Conservation (phyloP, 805 yeast species). For the Candida yuanshanica region DNA sequence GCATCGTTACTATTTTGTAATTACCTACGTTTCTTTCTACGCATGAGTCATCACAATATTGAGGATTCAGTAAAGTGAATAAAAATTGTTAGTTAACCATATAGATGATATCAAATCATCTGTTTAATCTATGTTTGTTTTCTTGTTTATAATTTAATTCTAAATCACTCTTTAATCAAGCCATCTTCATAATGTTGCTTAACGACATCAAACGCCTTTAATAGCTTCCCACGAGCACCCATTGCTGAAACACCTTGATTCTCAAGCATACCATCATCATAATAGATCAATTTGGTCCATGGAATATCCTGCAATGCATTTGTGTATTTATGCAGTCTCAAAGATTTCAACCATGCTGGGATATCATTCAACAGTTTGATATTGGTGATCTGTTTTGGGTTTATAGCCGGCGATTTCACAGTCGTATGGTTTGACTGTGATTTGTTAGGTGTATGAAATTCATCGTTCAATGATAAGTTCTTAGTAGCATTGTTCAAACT, state of each 20-base stretch:
- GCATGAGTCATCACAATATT: not conserved
- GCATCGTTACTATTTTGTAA: not conserved
- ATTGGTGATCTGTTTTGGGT: slow-evolving; percentile 46
- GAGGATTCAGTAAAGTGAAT: not conserved
- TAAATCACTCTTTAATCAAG: slow-evolving; percentile 25
- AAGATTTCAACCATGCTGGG: slow-evolving; percentile 87
- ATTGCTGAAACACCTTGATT: slow-evolving; percentile 84
- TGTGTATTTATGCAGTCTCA: slow-evolving; percentile 91
- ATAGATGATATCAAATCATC: not conserved
- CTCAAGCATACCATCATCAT: slow-evolving; percentile 65
- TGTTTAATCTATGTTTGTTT: not conserved
- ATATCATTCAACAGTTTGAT: slow-evolving; percentile 62
- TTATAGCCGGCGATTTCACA: slow-evolving; percentile 39
- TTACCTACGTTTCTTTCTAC: not conserved
- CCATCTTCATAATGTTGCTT: slow-evolving; percentile 46
- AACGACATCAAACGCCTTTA: slow-evolving; percentile 87
- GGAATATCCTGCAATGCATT: slow-evolving; percentile 66
- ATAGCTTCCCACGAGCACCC: slow-evolving; percentile 91
- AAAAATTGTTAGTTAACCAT: not conserved
- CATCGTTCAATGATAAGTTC: slow-evolving; percentile 9
- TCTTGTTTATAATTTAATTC: no score
- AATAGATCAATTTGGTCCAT: slow-evolving; percentile 75
- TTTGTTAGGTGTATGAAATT: slow-evolving; percentile 9
- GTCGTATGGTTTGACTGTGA: not conserved
- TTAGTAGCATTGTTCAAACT: slow-evolving; percentile 18